Base-by-base conservation (phyloP, 352 stramenopile species). In the Pythium grandisporangium region DNA sequence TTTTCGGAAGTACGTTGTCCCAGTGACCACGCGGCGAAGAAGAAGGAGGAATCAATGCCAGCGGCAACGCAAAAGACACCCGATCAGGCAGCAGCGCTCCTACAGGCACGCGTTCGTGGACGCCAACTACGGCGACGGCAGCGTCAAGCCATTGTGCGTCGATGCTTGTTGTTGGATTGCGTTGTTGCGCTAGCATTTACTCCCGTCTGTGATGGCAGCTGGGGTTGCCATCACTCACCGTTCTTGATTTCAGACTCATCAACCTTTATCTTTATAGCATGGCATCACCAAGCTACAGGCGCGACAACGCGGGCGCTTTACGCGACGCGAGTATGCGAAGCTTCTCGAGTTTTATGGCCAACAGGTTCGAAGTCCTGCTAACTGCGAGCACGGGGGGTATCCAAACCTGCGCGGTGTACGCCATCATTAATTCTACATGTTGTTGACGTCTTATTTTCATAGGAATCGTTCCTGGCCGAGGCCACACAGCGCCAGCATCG, bases 261-360 rank as follows among this genome's bases (percentile, higher is more conserved):
- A n/a, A 16, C 46, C 26, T 30, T 30, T 30, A 32, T 16, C 19
- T 52, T 38, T 23, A 26, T 45, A 86, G 72, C 53, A 30, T 33
- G 68, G 52, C n/a, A 48, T 86, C 36, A 79, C 61, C 3, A 61
- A 50, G 30, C 47, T 86, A 6, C 72, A 85, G 45, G 70, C 75
- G 13, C 47, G 58, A 12, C 71, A 84, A 51, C 68, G 70, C n/a
- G 71, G 64, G 1, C 65, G 67, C 6, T 78, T 65, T 47, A 70
- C 71, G 19, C 61, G 71, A 10, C 59, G 59, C 3, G 66, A 82
- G 49, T 88, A 65, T 42, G 49, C 45, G 17, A 39, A 63, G 37
- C 55, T 84, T 10, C 63, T 65, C 30, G 45, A 50, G 37, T 80
- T 84, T 37, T 67, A 69, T 27, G 58, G 62, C 45, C 55, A 84